Conservation (phyloP, 2,329 filamentous ascomycete species). For the Xylariales sp. region DNA sequence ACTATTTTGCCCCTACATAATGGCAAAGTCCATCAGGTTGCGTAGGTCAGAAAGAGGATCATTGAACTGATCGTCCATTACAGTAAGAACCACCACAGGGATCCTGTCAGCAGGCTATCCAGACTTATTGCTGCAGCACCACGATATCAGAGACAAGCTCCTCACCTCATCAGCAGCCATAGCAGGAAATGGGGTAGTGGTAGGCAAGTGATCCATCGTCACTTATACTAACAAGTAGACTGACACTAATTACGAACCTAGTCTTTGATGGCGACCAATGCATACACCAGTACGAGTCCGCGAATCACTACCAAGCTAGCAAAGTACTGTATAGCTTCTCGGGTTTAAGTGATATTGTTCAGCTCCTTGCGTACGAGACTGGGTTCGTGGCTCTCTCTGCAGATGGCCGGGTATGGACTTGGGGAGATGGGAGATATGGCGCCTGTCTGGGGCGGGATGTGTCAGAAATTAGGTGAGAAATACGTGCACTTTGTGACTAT, state of each 20-base stretch:
- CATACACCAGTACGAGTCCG: constrained; percentile 24
- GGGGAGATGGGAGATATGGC: constrained; percentile 55
- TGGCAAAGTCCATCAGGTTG: too few relatives aligned
- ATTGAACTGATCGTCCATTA: too few relatives aligned
- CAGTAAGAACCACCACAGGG: constrained; percentile 20
- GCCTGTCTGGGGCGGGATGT: constrained; percentile 51
- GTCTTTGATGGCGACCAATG: constrained; percentile 17
- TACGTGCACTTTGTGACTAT: too few relatives aligned
- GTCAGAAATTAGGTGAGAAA: constrained; percentile 28
- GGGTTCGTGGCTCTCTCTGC: constrained; percentile 44
- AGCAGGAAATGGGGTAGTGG: constrained; percentile 29
- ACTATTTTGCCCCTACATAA: too few relatives aligned
- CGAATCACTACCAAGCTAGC: constrained; percentile 6
- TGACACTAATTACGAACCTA: constrained; percentile 18
- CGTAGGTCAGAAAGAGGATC: neutral
- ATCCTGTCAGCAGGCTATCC: constrained; percentile 23
- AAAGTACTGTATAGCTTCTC: constrained; percentile 15
- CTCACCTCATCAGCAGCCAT: constrained; percentile 23
- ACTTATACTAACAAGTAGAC: neutral
- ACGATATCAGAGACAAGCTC: constrained; percentile 17
- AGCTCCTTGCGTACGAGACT: constrained; percentile 43
- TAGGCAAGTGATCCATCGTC: constrained; percentile 19
- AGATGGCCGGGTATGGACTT: constrained; percentile 42
- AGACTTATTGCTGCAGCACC: constrained; percentile 16
- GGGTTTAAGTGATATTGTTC: constrained; percentile 25